These are phyloP conservation scores for Moesziomyces aphidis DNA, from an alignment of 1,284 basidiomycete genomes.

Conservation along the genomic window DNA sequence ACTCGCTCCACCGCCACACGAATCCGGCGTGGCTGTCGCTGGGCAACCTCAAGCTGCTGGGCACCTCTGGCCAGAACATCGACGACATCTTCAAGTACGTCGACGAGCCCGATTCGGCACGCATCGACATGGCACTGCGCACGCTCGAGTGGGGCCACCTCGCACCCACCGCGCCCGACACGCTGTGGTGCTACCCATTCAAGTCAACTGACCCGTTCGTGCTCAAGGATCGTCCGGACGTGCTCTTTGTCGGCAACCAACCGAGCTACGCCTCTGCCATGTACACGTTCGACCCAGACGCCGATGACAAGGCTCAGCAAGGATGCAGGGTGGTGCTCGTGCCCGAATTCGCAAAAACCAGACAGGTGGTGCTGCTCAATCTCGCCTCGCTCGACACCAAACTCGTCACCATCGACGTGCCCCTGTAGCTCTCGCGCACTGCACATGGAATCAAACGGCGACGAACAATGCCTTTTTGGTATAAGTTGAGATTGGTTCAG, in stretches of 20 bases:
- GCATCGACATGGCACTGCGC: slow-evolving; percentile 79
- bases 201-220: slow-evolving; percentile 90
- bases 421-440: slow-evolving; percentile 2
- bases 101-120: slow-evolving; percentile 27
- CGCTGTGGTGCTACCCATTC: slow-evolving; percentile 96
- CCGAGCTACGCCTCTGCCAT: slow-evolving; percentile 71
- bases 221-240: slow-evolving; percentile 82
- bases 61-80: slow-evolving; percentile 89
- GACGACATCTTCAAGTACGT: slow-evolving; percentile 97
- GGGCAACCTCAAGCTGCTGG: slow-evolving; percentile 74
- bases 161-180: slow-evolving; percentile 97
- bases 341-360: slow-evolving; percentile 80
- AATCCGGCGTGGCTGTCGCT: slow-evolving; percentile 88
- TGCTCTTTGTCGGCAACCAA: slow-evolving; percentile 95
- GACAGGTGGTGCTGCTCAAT: slow-evolving; percentile 76
- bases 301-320: slow-evolving; percentile 66
- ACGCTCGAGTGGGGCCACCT: slow-evolving; percentile 94
- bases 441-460: neutral
- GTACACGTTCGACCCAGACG: slow-evolving; percentile 67
- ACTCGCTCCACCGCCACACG: slow-evolving; percentile 82
- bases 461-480: neutral
- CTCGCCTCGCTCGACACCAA: slow-evolving; percentile 73
- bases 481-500: neutral
- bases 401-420: slow-evolving; percentile 60
- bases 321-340: slow-evolving; percentile 80